Conservation (phyloP, 805 yeast genomes). For the Kodamaea leandrae region DNA sequence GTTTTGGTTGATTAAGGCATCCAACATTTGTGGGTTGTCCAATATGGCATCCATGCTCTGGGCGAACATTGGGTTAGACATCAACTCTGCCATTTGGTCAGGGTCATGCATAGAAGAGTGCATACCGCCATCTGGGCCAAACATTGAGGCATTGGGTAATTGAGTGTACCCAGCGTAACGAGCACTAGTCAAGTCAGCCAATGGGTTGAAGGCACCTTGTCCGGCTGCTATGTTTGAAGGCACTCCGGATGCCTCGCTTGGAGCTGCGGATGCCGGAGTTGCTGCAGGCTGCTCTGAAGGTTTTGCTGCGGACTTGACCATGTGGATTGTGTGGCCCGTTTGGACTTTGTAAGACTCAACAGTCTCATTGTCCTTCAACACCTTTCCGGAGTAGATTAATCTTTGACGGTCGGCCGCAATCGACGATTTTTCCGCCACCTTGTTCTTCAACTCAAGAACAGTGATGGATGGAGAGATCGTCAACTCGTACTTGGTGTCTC, state of each 20-base stretch:
- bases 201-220: slow-evolving; percentile 81
- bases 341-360: slow-evolving; percentile 76
- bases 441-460: slow-evolving; percentile 65
- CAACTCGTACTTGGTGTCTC: slow-evolving; percentile 77
- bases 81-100: slow-evolving; percentile 68
- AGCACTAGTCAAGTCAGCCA: slow-evolving; percentile 92
- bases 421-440: slow-evolving; percentile 57
- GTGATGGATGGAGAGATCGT: slow-evolving; percentile 52
- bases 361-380: slow-evolving; percentile 79
- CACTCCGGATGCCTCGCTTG: slow-evolving; percentile 29
- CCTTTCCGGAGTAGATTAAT: slow-evolving; percentile 90
- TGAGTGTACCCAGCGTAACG: slow-evolving; percentile 91
- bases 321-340: slow-evolving; percentile 81
- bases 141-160: slow-evolving; percentile 81
- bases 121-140: slow-evolving; percentile 96
- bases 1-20: slow-evolving; percentile 72
- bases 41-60: slow-evolving; percentile 81
- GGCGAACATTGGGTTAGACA: slow-evolving; percentile 79
- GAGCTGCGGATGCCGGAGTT: slow-evolving; percentile 20
- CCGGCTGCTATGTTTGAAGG: slow-evolving; percentile 89
- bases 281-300: slow-evolving; percentile 18
- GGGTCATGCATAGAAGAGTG: slow-evolving; percentile 65
- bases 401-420: slow-evolving; percentile 80
- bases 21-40: slow-evolving; percentile 85
- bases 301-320: slow-evolving; percentile 74